Base-by-base conservation (phyloP, 345 rosid species). In the Populus deltoides region DNA sequence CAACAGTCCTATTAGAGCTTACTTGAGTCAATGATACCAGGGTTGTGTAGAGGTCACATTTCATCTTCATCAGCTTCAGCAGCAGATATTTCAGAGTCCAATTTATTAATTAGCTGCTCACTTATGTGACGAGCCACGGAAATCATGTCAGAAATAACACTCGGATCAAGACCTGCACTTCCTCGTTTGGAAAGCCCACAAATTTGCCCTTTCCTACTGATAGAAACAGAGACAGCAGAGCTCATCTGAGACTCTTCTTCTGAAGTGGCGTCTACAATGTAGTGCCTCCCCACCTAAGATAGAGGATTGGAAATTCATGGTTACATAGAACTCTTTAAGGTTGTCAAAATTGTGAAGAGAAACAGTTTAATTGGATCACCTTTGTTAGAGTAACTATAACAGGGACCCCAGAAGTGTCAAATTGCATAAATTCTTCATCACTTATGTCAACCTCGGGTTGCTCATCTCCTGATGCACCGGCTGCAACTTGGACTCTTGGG, bases 161-260 rank as follows among this genome's bases (percentile, higher is more conserved):
- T 96, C 1, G 93, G 97, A 81, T 93, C 98, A 41, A 93, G 86
- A 62, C 98, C 94, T 1, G 83, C 86, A 31, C 97, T 94, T n/a
- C 99, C 97, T 43, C 97, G 81, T 79, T 91, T 92, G 47, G 86
- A 86, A 81, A 91, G 81, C 24, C 98, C 99, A 67, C 98, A 92
- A 2, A 91, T 87, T 25, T 87, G 97, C 7, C 97, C 97, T 65
- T 75, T 82, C 78, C 92, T 83, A 70, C 88, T 93, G 70, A 92
- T 77, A 8, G 98, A 93, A 73, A 93, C 73, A 6, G 97, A 93
- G 47, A 94, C 88, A 67, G 94, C 98, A 31, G 99, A 91, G 88
- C 87, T 92, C 95, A 96, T 93, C 76, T 93, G 97, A 13, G 99
- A 92, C 86, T 96, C 95, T 79, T 96, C 97, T 82, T 96, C 99